Evolutionary conservation across 192 early-diverging fungal genomes (phyloP), one percentile per base, ranked within the genome.

Genomic region (Pilobolus umbonatus): DNA sequence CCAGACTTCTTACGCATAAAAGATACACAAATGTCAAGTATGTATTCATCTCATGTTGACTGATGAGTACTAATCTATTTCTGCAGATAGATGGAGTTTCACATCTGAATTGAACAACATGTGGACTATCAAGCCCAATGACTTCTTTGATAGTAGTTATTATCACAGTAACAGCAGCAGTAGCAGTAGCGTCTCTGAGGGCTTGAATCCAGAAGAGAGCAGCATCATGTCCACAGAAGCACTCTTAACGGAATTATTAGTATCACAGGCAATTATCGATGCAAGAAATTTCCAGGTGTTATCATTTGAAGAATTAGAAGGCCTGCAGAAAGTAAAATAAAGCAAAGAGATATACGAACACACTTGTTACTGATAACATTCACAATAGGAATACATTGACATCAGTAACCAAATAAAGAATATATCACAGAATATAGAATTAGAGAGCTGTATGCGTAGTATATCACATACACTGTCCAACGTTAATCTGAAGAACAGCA

Each of bases 201-300:
- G n/a, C n/a, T n/a, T n/a, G n/a, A n/a, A n/a, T n/a, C n/a, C n/a
- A n/a, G 11, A 59, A n/a, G 9, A 10, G 11, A n/a, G 31, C 30
- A 32, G 12, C 1, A 26, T 32, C 0, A 31, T 43, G 15, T 29
- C 30, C 25, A 34, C 64, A 9, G 61, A 59, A 19, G 56, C 58
- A 8, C 35, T 69, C 14, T 35, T 69, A 2, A 50, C 52, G 15
- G 56, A 69, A 46, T 50, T 69, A 21, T 48, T 81, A 34, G 61
- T 85, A 17, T 76, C 77, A 9, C 77, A 80, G 30, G 77, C 83
- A 1, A 62, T 80, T 0, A 66, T 80, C 1, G 83, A 85, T 61
- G 61, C 83, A 0, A 73, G 74, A 31, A 70, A 73, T 4, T 85
- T 77, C 60, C 71, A 75, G 9, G 60, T 80, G 7, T 55, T 85